A percentile compares a stretch with the other conserved stretches of the same genome.
phyloP scores from a whole-genome alignment of 192 early-diverging fungal species.

The Backusella sp. region DNA sequence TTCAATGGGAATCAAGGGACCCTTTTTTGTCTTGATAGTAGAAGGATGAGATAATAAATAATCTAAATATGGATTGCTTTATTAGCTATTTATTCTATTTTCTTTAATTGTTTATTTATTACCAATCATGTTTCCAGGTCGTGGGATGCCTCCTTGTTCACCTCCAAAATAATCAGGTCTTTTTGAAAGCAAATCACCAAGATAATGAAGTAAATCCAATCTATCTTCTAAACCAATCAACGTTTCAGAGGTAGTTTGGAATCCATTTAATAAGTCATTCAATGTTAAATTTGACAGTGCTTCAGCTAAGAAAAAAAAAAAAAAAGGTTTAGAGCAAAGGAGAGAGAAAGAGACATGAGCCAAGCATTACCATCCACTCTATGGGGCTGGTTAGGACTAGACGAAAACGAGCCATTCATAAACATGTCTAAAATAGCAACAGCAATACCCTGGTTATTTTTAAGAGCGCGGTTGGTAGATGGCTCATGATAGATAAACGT shows the following conservation, averaged over 20 bases:
- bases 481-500: slow-evolving; percentile 70
- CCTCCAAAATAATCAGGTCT: slow-evolving; percentile 60
- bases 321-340: background rate
- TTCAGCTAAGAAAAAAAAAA: slow-evolving; percentile 35
- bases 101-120: background rate
- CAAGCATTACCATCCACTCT: slow-evolving; percentile 67
- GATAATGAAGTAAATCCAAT: slow-evolving; percentile 61
- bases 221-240: slow-evolving; percentile 81
- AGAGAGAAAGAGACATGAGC: background rate
- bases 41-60: slow-evolving; percentile 67
- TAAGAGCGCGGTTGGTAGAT: slow-evolving; percentile 44
- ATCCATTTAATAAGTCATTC: slow-evolving; percentile 56
- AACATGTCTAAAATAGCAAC: slow-evolving; percentile 86
- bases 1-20: slow-evolving; percentile 51
- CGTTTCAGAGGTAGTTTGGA: slow-evolving; percentile 67
- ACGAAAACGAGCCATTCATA: slow-evolving; percentile 73
- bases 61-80: slow-evolving; percentile 12
- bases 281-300: slow-evolving; percentile 52
- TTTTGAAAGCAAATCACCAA: slow-evolving; percentile 58
- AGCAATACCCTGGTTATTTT: slow-evolving; percentile 80
- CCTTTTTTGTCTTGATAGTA: slow-evolving; percentile 36
- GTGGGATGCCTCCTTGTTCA: slow-evolving; percentile 37
- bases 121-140: slow-evolving; percentile 86
- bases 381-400: slow-evolving; percentile 51
- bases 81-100: background rate